These are phyloP conservation scores for Raffaelea albimanens DNA, from an alignment of 2,329 filamentous ascomycete species.

Conservation along the genomic window DNA sequence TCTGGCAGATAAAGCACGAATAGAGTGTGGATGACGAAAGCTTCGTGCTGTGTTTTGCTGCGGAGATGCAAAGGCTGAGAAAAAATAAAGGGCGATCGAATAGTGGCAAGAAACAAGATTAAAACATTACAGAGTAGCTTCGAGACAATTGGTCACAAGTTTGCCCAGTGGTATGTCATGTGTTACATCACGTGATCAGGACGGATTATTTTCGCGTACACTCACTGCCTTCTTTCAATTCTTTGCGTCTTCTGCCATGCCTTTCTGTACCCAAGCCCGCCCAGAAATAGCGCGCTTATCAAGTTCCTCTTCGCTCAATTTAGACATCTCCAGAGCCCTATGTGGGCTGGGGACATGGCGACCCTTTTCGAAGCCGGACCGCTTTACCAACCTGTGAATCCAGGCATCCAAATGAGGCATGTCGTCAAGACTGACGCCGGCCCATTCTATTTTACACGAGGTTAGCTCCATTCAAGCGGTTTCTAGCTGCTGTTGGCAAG, in stretches of 20 bases:
- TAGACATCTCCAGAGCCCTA: constrained; percentile 38
- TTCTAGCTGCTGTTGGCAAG: constrained; percentile 65
- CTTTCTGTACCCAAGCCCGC: constrained; percentile 51
- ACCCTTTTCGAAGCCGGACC: constrained; percentile 66
- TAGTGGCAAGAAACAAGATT: no score
- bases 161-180: no score
- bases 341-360: constrained; percentile 55
- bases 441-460: constrained; percentile 33
- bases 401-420: constrained; percentile 71
- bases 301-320: constrained; percentile 31
- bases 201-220: no score
- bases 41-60: no score
- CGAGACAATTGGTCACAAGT: no score
- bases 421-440: constrained; percentile 60
- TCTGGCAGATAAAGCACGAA: no score
- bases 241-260: constrained; percentile 53
- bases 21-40: background rate
- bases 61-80: no score
- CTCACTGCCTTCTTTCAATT: no score
- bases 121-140: no score
- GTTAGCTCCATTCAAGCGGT: constrained; percentile 43
- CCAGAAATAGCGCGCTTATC: constrained; percentile 40
- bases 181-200: no score
- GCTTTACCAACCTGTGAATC: constrained; percentile 60
- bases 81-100: no score